Evolutionary conservation across 257 asterid species (phyloP).

Genomic region (Linderniella brevidens): DNA sequence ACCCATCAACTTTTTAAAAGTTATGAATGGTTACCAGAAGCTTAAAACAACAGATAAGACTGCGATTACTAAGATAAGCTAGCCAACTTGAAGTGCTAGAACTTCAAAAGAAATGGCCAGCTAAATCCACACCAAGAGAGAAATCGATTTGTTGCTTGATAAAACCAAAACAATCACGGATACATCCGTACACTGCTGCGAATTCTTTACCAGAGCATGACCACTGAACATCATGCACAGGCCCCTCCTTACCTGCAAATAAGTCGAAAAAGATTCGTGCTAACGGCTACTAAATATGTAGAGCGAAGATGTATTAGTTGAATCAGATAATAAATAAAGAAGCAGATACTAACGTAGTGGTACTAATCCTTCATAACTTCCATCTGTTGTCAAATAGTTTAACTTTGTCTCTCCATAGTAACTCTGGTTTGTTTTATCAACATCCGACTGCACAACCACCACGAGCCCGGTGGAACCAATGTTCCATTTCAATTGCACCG

Average conservation of each 20-base stretch:
- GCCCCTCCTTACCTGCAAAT: slow-evolving; percentile 84
- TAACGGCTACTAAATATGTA: not conserved
- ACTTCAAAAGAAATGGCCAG: too few species aligned
- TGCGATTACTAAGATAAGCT: too few species aligned
- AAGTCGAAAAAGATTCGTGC: not conserved
- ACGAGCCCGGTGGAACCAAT: slow-evolving; percentile 73
- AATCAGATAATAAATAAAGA: not conserved
- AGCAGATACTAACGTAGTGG: slow-evolving; percentile 49
- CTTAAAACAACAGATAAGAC: too few species aligned
- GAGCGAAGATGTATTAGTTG: not conserved
- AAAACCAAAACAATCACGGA: slow-evolving; percentile 26
- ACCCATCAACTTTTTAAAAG: too few species aligned
- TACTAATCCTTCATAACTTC: slow-evolving; percentile 83
- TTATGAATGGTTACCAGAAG: too few species aligned
- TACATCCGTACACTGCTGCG: slow-evolving; percentile 99
- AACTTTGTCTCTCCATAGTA: slow-evolving; percentile 93
- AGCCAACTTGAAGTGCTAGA: too few species aligned
- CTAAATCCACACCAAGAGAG: too few species aligned
- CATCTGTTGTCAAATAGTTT: slow-evolving; percentile 90
- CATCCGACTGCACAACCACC: slow-evolving; percentile 84
- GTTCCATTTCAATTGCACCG: slow-evolving; percentile 85
- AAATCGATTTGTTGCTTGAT: too few species aligned
- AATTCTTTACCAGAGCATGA: slow-evolving; percentile 78
- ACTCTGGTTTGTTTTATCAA: slow-evolving; percentile 97
- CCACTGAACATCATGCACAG: slow-evolving; percentile 97